Evolutionary conservation across 129 eudicot species (phyloP).

Genomic region (Solidago caesia): DNA sequence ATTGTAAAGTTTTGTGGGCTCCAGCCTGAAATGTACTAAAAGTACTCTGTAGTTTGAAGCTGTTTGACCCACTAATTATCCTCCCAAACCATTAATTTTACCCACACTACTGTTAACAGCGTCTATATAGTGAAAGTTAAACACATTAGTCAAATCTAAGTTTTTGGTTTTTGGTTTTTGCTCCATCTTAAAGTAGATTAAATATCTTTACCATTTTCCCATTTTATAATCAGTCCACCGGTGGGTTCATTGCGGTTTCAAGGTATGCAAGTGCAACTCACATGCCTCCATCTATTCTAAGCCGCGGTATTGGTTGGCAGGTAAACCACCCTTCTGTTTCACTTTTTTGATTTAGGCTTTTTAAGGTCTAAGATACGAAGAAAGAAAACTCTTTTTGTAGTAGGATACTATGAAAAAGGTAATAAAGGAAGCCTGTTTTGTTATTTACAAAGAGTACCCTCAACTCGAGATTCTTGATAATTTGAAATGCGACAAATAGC

Average conservation of each 20-base stretch:
- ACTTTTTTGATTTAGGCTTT: background rate
- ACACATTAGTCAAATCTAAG: background rate
- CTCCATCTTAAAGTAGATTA: conserved; percentile 10
- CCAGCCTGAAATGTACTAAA: no score
- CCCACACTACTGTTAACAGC: background rate
- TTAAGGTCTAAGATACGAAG: conserved; percentile 2
- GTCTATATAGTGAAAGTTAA: background rate
- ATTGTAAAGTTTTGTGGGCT: no score
- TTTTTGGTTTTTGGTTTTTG: conserved; percentile 7
- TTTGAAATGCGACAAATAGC: background rate
- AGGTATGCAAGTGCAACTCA: conserved; percentile 79
- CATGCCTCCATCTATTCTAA: conserved; percentile 66
- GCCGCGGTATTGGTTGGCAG: conserved; percentile 87
- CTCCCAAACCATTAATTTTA: no score
- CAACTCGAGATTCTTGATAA: background rate
- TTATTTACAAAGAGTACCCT: background rate
- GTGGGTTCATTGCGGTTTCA: conserved; percentile 68
- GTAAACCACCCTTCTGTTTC: conserved; percentile 23
- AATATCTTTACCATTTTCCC: conserved; percentile 13
- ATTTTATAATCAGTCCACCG: conserved; percentile 52
- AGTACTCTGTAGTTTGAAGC: no score
- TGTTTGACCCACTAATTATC: no score
- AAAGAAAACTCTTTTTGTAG: background rate
- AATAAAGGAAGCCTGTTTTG: background rate
- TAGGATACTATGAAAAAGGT: background rate